Base-by-base conservation (phyloP, 1,139 yeast species). In the Blastobotrys arbuscula region DNA sequence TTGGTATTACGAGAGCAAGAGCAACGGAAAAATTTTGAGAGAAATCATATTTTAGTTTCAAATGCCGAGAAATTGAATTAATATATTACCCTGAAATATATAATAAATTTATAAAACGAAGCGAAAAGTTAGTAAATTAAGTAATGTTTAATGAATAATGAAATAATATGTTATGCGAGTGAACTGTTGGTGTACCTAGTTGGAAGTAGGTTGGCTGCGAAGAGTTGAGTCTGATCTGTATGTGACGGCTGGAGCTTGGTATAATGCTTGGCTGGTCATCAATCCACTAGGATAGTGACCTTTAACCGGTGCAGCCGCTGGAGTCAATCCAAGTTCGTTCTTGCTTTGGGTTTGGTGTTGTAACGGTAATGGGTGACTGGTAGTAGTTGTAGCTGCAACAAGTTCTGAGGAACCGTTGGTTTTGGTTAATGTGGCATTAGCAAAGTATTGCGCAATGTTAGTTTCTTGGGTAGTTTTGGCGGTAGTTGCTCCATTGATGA, bases 21-120 rank as follows among this genome's bases (percentile, higher is more conserved):
- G 13, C 48, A 33, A 36, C 48, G 48, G 20, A 45, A 45, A 36
- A 39, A 45, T n/a, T 45, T 45, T 35, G 48, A 45, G 15, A 21
- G 48, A 23, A 40, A 35, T 28, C 48, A 45, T 28, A 26, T 39
- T 34, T 23, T 45, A 18, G 39, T 39, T 5, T 21, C 28, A 18
- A 18, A 38, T 21, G 28, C 31, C 8, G 15, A 21, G 39, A n/a
- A 15, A n/a, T 36, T 7, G 23, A 18, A 16, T 36, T 16, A 36
- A 18, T 33, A 33, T 8, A 15, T 18, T 18, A 15, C 37, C 37
- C 37, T 33, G 9, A 15, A 10, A 13, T 10, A 10, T 10, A 13
- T 33, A 18, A 6, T 33, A 15, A 15, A 6, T 8, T 33, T 10
- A 6, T 6, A 8, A 33, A 33, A 33, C 37, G 37, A 33, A 33